These are phyloP conservation scores for Anastatica hierochuntica DNA, from an alignment of 345 rosid genomes.

Conservation along the genomic window DNA sequence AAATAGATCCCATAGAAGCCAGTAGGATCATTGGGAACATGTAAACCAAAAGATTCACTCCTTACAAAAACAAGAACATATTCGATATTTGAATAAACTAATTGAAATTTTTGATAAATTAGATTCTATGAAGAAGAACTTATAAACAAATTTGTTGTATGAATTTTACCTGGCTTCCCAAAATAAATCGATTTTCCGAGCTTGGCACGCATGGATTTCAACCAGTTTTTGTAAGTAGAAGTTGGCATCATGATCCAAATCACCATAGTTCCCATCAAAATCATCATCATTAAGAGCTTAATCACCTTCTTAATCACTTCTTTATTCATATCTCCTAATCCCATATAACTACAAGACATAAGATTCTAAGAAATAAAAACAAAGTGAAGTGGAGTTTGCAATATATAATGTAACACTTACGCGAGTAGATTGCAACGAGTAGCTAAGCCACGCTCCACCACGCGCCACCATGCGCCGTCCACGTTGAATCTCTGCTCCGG, in stretches of 20 bases:
- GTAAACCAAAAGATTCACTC: slow-evolving; percentile 35
- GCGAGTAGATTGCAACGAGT: no score
- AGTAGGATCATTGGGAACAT: slow-evolving; percentile 50
- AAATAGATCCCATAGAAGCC: slow-evolving; percentile 41
- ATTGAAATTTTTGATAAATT: no score
- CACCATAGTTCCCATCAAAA: slow-evolving; percentile 43
- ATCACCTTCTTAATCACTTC: slow-evolving; percentile 24
- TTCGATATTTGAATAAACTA: no score
- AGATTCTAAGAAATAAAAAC: background rate
- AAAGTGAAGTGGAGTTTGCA: no score
- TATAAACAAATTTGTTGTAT: no score
- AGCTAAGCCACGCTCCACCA: no score
- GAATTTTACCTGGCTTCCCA: slow-evolving; percentile 28
- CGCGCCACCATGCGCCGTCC: no score
- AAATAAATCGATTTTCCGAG: slow-evolving; percentile 35
- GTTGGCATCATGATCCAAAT: slow-evolving; percentile 70
- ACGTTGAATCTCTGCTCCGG: no score
- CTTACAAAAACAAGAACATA: slow-evolving; percentile 19
- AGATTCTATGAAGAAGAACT: no score
- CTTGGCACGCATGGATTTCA: slow-evolving; percentile 28
- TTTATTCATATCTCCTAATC: slow-evolving; percentile 7
- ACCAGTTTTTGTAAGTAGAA: slow-evolving; percentile 38
- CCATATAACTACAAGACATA: no score
- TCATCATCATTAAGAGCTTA: slow-evolving; percentile 27
- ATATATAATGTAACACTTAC: no score